Conservation (phyloP, 2,329 filamentous ascomycete genomes). For the Penicillium thymicola region DNA sequence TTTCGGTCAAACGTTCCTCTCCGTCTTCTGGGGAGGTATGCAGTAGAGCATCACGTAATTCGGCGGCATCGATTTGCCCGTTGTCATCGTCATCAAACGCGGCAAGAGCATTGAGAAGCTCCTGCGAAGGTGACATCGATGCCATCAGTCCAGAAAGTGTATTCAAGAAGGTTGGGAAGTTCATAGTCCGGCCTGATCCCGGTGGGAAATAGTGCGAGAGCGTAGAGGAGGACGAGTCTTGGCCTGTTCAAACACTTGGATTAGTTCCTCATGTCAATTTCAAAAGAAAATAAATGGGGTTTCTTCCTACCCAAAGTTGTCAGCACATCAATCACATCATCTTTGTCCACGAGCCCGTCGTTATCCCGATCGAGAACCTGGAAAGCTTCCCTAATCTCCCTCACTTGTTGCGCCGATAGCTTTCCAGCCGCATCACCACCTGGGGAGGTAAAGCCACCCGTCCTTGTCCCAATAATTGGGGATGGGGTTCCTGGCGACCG, state of each 20-base stretch:
- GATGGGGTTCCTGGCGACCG: conserved; percentile 28
- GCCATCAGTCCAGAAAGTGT: conserved; percentile 71
- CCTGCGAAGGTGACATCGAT: conserved; percentile 70
- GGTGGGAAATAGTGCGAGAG: conserved; percentile 81
- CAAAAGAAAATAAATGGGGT: too few relatives aligned
- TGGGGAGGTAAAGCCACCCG: conserved; percentile 20
- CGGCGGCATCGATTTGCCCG: conserved; percentile 80
- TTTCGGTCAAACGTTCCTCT: conserved; percentile 59
- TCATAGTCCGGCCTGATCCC: conserved; percentile 67
- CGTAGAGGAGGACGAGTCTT: conserved; percentile 68
- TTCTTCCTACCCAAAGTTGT: conserved; percentile 66
- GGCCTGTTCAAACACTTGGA: conserved; percentile 50
- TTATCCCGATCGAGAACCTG: conserved; percentile 88
- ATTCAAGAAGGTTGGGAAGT: conserved; percentile 81
- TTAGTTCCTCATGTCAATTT: background rate
- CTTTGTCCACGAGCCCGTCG: conserved; percentile 75
- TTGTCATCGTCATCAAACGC: conserved; percentile 96
- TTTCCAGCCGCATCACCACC: conserved; percentile 40
- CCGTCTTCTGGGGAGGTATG: conserved; percentile 77
- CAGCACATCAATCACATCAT: conserved; percentile 85
- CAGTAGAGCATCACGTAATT: conserved; percentile 78
- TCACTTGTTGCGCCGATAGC: conserved; percentile 75
- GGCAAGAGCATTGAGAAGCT: conserved; percentile 84
- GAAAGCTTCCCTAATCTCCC: conserved; percentile 87
- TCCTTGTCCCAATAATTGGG: conserved; percentile 27